A percentile compares a stretch with the other conserved stretches of the same genome.
phyloP scores from a whole-genome alignment of 2,329 filamentous ascomycete genomes.

The Graphiopsis chlorocephala region DNA sequence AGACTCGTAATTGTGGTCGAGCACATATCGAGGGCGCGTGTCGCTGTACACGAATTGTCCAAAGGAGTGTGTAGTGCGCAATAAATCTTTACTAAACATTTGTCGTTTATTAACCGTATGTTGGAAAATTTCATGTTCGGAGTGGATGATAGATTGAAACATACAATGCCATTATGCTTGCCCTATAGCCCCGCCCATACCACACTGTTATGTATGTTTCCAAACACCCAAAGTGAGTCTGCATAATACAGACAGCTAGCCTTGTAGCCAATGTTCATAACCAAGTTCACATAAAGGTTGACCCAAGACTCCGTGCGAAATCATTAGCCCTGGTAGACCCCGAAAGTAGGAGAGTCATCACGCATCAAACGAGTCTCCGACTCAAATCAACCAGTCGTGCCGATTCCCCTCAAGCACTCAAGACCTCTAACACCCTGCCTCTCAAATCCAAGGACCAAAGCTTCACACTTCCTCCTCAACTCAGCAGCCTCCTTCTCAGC shows the following conservation, averaged over 20 bases:
- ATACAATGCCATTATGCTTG: background rate
- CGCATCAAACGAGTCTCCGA: background rate
- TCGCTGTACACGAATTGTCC: background rate
- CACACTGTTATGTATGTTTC: background rate
- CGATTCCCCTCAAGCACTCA: slow-evolving; percentile 69
- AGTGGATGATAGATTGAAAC: background rate
- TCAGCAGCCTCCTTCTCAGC: slow-evolving; percentile 76
- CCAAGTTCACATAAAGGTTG: background rate
- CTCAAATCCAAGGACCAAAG: slow-evolving; percentile 79
- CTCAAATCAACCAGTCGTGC: background rate
- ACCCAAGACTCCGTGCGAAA: background rate
- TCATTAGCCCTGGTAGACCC: slow-evolving; percentile 8
- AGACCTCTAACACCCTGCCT: slow-evolving; percentile 76
- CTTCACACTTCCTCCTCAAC: slow-evolving; percentile 77
- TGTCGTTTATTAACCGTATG: background rate
- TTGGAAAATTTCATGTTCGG: background rate
- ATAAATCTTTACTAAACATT: background rate
- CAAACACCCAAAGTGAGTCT: background rate
- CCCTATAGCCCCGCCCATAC: background rate
- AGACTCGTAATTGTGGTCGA: slow-evolving; percentile 33
- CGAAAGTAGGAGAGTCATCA: slow-evolving; percentile 17
- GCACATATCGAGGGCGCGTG: slow-evolving; percentile 33
- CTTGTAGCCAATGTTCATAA: background rate
- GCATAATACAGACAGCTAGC: background rate
- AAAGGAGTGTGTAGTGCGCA: background rate